Evolutionary conservation across 2,329 filamentous ascomycete genomes (phyloP).

Genomic region (Raffaelea albimanens): DNA sequence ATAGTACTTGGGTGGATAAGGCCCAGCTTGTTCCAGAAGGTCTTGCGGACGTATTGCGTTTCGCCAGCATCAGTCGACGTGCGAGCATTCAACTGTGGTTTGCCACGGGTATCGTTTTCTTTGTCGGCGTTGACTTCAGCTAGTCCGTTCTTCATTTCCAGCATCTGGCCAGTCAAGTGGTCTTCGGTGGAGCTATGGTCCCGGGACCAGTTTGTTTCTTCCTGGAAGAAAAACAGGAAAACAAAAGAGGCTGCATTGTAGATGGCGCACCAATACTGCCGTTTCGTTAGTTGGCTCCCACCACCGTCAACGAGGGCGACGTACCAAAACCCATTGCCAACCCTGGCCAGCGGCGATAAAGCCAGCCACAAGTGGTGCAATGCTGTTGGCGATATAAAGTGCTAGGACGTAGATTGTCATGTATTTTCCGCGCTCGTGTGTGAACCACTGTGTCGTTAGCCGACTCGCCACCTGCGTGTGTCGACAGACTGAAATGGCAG

Average conservation of each 20-base stretch:
- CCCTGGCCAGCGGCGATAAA: conserved; percentile 37
- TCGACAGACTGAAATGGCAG: neutral
- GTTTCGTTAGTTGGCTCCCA: too few relatives aligned
- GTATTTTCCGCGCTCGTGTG: conserved; percentile 20
- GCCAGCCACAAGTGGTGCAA: conserved; percentile 37
- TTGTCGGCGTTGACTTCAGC: too few relatives aligned
- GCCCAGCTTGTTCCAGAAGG: too few relatives aligned
- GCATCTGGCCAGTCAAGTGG: conserved; percentile 12
- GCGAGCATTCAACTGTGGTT: too few relatives aligned
- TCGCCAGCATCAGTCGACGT: too few relatives aligned
- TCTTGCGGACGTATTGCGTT: too few relatives aligned
- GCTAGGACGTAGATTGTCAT: conserved; percentile 32
- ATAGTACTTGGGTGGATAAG: too few relatives aligned
- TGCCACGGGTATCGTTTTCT: too few relatives aligned
- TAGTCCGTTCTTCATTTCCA: too few relatives aligned
- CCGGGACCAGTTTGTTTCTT: conserved; percentile 47
- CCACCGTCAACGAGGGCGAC: neutral
- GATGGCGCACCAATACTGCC: conserved; percentile 42
- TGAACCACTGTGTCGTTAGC: conserved; percentile 8
- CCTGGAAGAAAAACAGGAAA: conserved; percentile 47
- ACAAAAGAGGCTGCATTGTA: conserved; percentile 37
- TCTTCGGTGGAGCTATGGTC: conserved; percentile 11
- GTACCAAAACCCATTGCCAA: conserved; percentile 32
- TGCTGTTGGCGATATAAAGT: conserved; percentile 31
- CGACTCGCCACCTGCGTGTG: neutral